These are phyloP conservation scores for Trichoderma virens DNA, from an alignment of 495 filamentous ascomycete species.

Conservation along the genomic window DNA sequence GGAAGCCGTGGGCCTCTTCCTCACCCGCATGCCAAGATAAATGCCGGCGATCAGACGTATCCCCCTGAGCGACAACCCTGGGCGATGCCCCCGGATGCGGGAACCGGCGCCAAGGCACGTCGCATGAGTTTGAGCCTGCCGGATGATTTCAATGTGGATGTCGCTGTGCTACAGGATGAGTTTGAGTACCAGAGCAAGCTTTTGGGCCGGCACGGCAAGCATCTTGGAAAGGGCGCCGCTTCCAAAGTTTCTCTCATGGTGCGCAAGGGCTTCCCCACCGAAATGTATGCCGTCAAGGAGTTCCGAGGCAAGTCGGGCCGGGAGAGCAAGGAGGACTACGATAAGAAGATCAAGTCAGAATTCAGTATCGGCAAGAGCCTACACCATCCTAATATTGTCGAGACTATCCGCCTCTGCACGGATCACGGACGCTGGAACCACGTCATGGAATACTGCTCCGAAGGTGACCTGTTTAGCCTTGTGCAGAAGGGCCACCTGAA, in stretches of 20 bases:
- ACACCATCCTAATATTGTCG: slow-evolving; percentile 72
- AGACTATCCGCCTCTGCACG: slow-evolving; percentile 61
- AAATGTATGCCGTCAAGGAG: slow-evolving; percentile 70
- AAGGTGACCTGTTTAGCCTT: slow-evolving; percentile 65
- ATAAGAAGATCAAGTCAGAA: slow-evolving; percentile 73
- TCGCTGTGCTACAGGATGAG: slow-evolving; percentile 51
- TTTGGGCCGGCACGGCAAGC: slow-evolving; percentile 52
- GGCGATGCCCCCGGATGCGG: slow-evolving; percentile 49
- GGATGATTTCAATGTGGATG: slow-evolving; percentile 56
- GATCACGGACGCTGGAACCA: slow-evolving; percentile 64
- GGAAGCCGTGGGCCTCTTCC: slow-evolving; percentile 8
- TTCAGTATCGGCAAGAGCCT: slow-evolving; percentile 69
- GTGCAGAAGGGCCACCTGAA: slow-evolving; percentile 56
- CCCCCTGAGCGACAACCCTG: slow-evolving; percentile 28
- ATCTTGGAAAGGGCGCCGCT: slow-evolving; percentile 64
- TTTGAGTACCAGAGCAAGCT: slow-evolving; percentile 52
- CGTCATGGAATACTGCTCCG: slow-evolving; percentile 76
- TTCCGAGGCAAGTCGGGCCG: slow-evolving; percentile 56
- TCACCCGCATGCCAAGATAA: slow-evolving; percentile 12
- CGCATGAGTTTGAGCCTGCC: slow-evolving; percentile 55
- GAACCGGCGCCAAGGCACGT: slow-evolving; percentile 58
- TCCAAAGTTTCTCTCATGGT: slow-evolving; percentile 65
- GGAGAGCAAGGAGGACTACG: slow-evolving; percentile 59
- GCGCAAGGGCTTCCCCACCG: slow-evolving; percentile 42
- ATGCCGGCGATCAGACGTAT: neutral